phyloP scores from a whole-genome alignment of 495 filamentous ascomycete genomes.

The Clohesyomyces aquaticus region DNA sequence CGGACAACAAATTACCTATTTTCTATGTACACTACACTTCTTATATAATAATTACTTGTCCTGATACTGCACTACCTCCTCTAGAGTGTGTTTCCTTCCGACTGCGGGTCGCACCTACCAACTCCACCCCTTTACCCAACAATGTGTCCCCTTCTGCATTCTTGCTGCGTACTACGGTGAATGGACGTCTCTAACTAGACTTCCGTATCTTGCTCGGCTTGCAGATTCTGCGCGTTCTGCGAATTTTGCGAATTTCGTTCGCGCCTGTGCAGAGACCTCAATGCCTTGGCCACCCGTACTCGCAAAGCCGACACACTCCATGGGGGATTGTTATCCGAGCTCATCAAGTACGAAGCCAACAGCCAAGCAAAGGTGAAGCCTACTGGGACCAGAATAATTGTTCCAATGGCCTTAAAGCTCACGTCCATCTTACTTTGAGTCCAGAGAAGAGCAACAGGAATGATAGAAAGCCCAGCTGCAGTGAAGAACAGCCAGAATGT shows the following conservation, averaged over 20 bases:
- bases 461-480: conserved; percentile 8
- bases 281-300: not conserved
- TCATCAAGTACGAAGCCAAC: not conserved
- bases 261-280: not conserved
- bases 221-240: not conserved
- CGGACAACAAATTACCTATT: no score
- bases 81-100: no score
- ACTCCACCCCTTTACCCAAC: no score
- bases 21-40: no score
- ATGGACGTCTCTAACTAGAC: no score
- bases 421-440: conserved; percentile 4
- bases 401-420: conserved; percentile 12
- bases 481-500: no score
- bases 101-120: no score
- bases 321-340: not conserved
- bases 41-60: no score
- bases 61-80: no score
- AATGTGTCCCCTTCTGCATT: no score
- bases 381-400: not conserved
- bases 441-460: conserved; percentile 3
- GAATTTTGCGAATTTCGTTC: not conserved
- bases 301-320: not conserved
- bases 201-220: no score
- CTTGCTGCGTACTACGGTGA: no score
- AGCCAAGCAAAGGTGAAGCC: conserved; percentile 3